Evolutionary conservation across 2,329 filamentous ascomycete species (phyloP), one percentile per base, ranked within the genome.

Genomic region (Clonostachys solani): DNA sequence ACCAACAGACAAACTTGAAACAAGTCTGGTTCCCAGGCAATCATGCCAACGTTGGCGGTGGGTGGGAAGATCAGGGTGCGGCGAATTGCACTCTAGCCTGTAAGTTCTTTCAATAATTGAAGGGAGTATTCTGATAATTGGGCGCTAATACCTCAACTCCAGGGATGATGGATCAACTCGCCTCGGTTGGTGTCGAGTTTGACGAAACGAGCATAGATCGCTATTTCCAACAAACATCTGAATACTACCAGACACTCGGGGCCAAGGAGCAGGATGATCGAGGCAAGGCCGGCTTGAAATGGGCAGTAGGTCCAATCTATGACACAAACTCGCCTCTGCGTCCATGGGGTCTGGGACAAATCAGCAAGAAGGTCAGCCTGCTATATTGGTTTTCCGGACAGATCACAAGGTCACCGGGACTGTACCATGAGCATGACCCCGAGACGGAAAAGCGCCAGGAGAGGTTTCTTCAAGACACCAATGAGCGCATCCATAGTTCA

Each of bases 401-500:
- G 33, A 68, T 69, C 5, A 60, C 63, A 34, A 67, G 74, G 44
- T 71, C 68, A 4, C 76, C 76, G 1, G 76, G 75, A 4, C 55
- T 72, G 52, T 78, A 78, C 61, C 68, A 63, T 42, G 70, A 69
- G 49, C 61, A 67, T 15, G 65, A 77, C 46, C 64, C 69, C 3
- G 60, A 64, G 42, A 69, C 66, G 2, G 67, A 69, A 9, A 57
- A 56, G 12, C 55, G 60, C 33, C 60, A 62, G 38, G 52, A 56
- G 2, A 60, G 61, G 9, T 77, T 69, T 48, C 67, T 81, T 23
- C 56, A 70, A 45, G 68, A 75, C 50, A 81, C 78, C 10, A 77
- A 80, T 53, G 78, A 81, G 59, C 69, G 73, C 9, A 70, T 81
- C 34, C 78, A 81, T 56, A 72, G 72, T 50, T 77, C 74, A 3